These are phyloP conservation scores for Colletotrichum noveboracense DNA, from an alignment of 2,329 filamentous ascomycete genomes.

Conservation along the genomic window DNA sequence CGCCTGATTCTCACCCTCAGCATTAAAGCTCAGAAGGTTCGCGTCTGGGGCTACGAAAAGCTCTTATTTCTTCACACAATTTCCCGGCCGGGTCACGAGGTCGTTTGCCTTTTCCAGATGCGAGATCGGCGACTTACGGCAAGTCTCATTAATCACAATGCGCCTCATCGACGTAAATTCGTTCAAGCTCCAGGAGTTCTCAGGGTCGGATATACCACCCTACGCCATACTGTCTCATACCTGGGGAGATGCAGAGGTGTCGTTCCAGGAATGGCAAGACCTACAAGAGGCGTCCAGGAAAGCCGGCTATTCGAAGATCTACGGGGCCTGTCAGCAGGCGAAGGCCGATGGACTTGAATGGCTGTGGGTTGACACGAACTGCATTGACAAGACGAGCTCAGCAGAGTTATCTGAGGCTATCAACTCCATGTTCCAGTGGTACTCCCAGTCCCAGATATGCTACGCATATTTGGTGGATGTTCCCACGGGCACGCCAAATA, in stretches of 20 bases:
- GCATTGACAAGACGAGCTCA: conserved; percentile 1
- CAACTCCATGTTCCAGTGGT: conserved; percentile 12
- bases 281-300: not conserved
- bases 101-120: fast-evolving
- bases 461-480: conserved; percentile 18
- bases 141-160: not conserved
- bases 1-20: not conserved
- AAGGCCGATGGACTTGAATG: not conserved
- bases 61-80: not conserved
- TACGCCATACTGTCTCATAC: conserved; percentile 37
- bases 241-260: conserved; percentile 31
- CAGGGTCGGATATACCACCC: conserved; percentile 18
- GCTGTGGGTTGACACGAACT: conserved; percentile 2
- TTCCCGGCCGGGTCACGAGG: not conserved
- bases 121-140: not conserved
- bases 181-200: not conserved
- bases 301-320: not conserved
- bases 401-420: not conserved
- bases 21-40: not conserved
- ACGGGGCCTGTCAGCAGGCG: not conserved
- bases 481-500: conserved; percentile 13
- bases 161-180: not conserved
- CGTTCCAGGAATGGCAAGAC: conserved; percentile 19
- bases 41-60: not conserved
- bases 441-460: not conserved